Conservation (phyloP, 2,329 filamentous ascomycete species). For the Diaporthe ampelina region DNA sequence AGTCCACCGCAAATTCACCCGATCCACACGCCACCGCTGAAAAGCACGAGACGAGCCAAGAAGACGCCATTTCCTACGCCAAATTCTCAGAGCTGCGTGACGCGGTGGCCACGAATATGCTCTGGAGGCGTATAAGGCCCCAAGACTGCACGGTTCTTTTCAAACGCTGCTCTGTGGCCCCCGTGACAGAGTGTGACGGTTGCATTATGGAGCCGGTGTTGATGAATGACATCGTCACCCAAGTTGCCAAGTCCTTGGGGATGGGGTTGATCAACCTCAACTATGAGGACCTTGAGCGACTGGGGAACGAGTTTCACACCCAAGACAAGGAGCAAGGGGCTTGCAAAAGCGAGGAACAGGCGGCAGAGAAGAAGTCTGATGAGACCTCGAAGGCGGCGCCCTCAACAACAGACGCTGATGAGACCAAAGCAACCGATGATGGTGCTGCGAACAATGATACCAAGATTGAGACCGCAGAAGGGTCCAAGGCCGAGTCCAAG, state of each 20-base stretch:
- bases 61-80: conserved; percentile 17
- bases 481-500: too few relatives aligned
- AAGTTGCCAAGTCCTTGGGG: not conserved
- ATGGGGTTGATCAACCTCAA: not conserved
- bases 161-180: not conserved
- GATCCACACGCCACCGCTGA: not conserved
- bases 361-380: not conserved
- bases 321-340: not conserved
- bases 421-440: too few relatives aligned
- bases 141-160: not conserved
- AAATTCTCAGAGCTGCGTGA: conserved; percentile 9
- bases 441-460: not conserved
- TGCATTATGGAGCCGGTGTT: not conserved
- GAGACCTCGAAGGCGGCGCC: not conserved
- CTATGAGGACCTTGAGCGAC: not conserved
- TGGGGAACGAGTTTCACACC: not conserved
- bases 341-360: not conserved
- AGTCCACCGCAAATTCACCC: not conserved
- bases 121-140: not conserved
- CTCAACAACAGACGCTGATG: not conserved
- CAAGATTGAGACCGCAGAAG: too few relatives aligned
- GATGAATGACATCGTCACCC: not conserved
- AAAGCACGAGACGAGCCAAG: not conserved
- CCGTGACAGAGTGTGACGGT: not conserved
- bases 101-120: not conserved